phyloP scores from a whole-genome alignment of 192 early-diverging fungal species.

The Radiomyces spectabilis region DNA sequence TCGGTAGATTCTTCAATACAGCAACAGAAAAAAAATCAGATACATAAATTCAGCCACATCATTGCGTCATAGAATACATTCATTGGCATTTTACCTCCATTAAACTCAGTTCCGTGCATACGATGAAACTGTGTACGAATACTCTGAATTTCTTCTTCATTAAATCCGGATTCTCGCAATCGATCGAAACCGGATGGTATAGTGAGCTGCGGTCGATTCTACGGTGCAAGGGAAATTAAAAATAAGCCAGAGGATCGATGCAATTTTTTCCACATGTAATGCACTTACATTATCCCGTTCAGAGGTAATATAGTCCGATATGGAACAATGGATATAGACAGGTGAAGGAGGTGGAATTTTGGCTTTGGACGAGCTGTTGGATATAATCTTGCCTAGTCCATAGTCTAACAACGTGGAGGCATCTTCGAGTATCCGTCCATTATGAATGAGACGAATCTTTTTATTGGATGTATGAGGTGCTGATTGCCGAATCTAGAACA shows the following conservation, averaged over 20 bases:
- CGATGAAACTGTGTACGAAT: conserved; percentile 47
- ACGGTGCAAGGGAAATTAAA: neutral
- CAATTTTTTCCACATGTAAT: conserved; percentile 3
- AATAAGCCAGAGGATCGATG: neutral
- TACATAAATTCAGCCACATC: neutral
- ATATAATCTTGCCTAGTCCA: no score
- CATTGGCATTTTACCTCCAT: conserved; percentile 18
- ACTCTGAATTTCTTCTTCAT: conserved; percentile 44
- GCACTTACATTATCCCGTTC: conserved; percentile 3
- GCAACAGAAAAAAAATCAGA: neutral
- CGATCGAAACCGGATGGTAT: conserved; percentile 43
- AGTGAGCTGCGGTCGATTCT: conserved; percentile 17
- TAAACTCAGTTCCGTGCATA: conserved; percentile 27
- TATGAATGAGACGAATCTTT: conserved; percentile 39
- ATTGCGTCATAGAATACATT: neutral
- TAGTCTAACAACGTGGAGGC: conserved; percentile 23
- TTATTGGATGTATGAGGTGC: conserved; percentile 26
- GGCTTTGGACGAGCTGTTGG: no score
- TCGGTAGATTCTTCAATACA: conserved; percentile 16
- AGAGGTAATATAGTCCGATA: conserved; percentile 29
- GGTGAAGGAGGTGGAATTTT: conserved; percentile 8
- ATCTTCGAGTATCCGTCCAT: conserved; percentile 32
- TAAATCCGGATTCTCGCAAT: conserved; percentile 46
- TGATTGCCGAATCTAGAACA: conserved; percentile 27
- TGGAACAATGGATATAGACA: conserved; percentile 40